Conservation (phyloP, 75 land plant species). For the Cupressus sempervirens region DNA sequence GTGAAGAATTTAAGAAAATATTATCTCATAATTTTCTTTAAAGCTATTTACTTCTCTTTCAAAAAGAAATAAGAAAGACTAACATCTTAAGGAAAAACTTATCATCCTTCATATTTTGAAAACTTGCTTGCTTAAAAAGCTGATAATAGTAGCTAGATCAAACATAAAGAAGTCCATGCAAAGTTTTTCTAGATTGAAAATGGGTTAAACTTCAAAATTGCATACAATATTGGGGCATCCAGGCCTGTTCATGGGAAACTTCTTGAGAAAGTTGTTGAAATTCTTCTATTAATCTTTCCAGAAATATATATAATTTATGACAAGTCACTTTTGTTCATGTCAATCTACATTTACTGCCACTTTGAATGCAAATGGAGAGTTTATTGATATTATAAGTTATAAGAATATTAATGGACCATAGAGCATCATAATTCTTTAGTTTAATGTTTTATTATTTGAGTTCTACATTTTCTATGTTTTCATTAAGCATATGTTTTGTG, state of each 20-base stretch:
- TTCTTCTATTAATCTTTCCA: neutral
- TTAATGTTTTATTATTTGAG: slow-evolving; percentile 10
- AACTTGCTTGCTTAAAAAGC: neutral
- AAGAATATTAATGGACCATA: neutral
- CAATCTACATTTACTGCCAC: neutral
- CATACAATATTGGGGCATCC: neutral
- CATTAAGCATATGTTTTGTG: neutral
- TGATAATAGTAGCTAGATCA: neutral
- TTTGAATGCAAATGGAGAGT: neutral
- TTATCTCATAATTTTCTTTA: neutral
- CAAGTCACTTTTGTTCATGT: neutral
- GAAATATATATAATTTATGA: neutral
- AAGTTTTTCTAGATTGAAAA: neutral
- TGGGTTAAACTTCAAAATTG: neutral
- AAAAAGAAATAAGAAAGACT: neutral
- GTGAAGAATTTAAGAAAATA: neutral
- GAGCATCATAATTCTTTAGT: neutral
- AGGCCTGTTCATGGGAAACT: neutral
- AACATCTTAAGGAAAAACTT: neutral
- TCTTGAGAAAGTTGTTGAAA: neutral
- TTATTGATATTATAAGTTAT: neutral
- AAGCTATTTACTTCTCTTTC: neutral
- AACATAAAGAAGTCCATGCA: neutral
- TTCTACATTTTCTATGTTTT: neutral
- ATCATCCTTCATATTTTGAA: neutral